Evolutionary conservation across 2,329 filamentous ascomycete genomes (phyloP), one percentile per base, ranked within the genome.

Genomic region (Elsinoe perseae): DNA sequence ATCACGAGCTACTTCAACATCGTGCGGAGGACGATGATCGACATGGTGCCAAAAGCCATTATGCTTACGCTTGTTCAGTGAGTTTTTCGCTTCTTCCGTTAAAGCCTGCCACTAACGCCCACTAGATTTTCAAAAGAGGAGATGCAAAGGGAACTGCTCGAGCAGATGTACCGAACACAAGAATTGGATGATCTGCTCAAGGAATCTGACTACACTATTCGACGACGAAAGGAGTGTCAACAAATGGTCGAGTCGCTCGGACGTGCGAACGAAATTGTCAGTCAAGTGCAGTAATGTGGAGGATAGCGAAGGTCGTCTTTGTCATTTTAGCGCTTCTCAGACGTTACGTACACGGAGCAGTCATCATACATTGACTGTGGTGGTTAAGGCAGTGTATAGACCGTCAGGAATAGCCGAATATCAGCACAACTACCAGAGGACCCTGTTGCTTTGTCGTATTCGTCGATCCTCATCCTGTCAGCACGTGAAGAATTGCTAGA

Each of bases 41-140:
- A 98, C 69, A 98, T 98, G 93, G 93, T 98, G 4, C 93, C 93
- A 64, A 98, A 98, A 77, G 93, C 93, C 38, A 95, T 98, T 69
- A 98, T 98, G 93, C 81, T 97, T 63, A 96, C 82, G 65, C 86
- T 98, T 44, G 93, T 98, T 53, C 85, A 92, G 87, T 95, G 83
- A 71, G 89, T 84, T 18, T 14, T 38, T 59, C 64, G 57, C 66
- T 21, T 3, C 1, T 50, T 6, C 34, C 25, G 27, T 7, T n/a
- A 28, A 16, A 14, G 38, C 52, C 32, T 9, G 25, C 40, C 18
- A 20, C 30, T 32, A 36, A 34, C 59, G 2, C 58, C 61, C 66
- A 38, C 65, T 63, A 95, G 89, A 68, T 88, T 85, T 72, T 95
- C 92, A 64, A 97, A 96, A 75, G 92, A 97, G 64, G 90, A 96